Conservation (phyloP, 176 grass and related monocot species). For the Juncus inflexus region DNA sequence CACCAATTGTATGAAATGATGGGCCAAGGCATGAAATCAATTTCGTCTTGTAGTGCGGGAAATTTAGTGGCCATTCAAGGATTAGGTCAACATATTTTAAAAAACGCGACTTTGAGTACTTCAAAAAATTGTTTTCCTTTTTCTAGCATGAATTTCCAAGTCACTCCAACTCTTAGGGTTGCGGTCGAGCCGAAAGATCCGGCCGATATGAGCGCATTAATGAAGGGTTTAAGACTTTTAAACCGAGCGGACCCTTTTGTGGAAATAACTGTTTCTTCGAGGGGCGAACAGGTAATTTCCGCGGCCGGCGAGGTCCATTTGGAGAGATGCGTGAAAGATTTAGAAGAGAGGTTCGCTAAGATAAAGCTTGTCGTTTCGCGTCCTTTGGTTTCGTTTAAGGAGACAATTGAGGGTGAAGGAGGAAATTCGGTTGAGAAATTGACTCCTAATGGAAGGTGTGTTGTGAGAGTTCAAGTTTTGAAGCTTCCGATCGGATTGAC, state of each 20-base stretch:
- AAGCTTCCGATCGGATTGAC: conserved; percentile 64
- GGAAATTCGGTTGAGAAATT: conserved; percentile 56
- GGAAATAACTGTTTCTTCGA: conserved; percentile 64
- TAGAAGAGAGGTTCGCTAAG: conserved; percentile 90
- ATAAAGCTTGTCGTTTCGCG: conserved; percentile 69
- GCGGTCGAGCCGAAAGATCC: conserved; percentile 79
- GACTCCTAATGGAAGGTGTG: conserved; percentile 73
- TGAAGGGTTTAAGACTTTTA: conserved; percentile 72
- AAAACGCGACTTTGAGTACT: conserved; percentile 82
- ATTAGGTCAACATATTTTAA: conserved; percentile 69
- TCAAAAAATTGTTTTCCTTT: conserved; percentile 76
- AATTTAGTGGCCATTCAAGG: conserved; percentile 88
- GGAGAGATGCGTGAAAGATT: conserved; percentile 80
- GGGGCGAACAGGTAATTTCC: conserved; percentile 77
- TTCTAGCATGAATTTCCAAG: conserved; percentile 92
- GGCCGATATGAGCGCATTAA: conserved; percentile 49
- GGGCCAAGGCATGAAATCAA: conserved; percentile 59
- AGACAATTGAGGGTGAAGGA: conserved; percentile 78
- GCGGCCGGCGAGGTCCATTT: conserved; percentile 91
- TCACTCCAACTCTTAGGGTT: conserved; percentile 81
- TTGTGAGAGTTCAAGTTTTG: conserved; percentile 61
- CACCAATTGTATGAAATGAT: conserved; percentile 81
- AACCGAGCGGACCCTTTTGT: conserved; percentile 89
- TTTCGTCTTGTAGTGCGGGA: conserved; percentile 49
- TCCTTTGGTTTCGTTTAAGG: conserved; percentile 83